Conservation (phyloP, 1,284 basidiomycete species). For the Filobasidium uniguttulatum region DNA sequence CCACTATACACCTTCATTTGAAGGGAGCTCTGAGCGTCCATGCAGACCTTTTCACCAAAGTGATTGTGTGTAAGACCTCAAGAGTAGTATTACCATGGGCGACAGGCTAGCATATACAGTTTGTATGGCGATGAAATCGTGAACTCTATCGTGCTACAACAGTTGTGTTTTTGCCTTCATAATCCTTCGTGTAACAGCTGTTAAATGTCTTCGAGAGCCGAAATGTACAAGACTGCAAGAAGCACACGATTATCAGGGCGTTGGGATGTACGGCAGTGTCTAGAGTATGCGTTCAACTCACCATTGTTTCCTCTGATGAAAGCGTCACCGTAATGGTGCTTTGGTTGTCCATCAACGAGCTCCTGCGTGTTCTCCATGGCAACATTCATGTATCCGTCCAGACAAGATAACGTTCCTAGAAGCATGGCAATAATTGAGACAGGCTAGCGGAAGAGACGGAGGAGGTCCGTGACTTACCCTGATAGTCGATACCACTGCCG, state of each 20-base stretch:
- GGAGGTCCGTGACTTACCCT: conserved; percentile 46
- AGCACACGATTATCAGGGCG: background rate
- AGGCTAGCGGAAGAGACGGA: background rate
- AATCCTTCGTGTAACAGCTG: too few relatives aligned
- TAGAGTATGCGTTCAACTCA: conserved; percentile 36
- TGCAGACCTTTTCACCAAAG: too few relatives aligned
- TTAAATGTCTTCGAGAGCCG: conserved; percentile 38
- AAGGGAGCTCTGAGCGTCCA: too few relatives aligned
- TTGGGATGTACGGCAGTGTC: conserved; percentile 7
- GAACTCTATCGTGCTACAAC: too few relatives aligned
- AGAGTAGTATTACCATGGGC: too few relatives aligned
- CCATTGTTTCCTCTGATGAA: conserved; percentile 97
- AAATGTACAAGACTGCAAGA: conserved; percentile 41
- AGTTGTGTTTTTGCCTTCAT: too few relatives aligned
- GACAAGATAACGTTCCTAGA: conserved; percentile 79
- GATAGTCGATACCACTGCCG: conserved; percentile 92
- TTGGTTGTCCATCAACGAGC: conserved; percentile 70
- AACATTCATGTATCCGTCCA: conserved; percentile 99
- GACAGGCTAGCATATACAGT: too few relatives aligned
- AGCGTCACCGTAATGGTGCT: conserved; percentile 82
- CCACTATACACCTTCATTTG: too few relatives aligned
- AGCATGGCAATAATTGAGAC: conserved; percentile 2
- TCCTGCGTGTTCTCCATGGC: conserved; percentile 94
- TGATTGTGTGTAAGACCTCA: too few relatives aligned
- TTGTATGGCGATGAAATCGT: too few relatives aligned